Evolutionary conservation across 2,329 filamentous ascomycete species (phyloP).

Genomic region (Calonectria montana): DNA sequence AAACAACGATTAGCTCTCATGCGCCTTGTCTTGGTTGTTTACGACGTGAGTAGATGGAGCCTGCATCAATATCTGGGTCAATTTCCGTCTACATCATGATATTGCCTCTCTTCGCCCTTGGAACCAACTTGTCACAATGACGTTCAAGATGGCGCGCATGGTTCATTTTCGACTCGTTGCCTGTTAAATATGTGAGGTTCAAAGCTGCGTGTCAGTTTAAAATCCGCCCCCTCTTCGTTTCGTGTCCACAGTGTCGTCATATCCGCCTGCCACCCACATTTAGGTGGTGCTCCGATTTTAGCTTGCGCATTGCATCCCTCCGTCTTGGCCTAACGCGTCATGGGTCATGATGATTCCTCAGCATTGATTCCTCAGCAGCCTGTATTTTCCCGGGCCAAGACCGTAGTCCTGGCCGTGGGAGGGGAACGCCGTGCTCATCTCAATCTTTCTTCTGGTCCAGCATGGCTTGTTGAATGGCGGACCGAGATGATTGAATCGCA

Average conservation of each 20-base stretch:
- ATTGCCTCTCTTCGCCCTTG: no score
- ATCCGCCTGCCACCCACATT: not conserved
- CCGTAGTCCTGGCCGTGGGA: not conserved
- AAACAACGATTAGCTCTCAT: no score
- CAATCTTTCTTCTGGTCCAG: not conserved
- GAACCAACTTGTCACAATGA: no score
- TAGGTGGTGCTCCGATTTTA: not conserved
- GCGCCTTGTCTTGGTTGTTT: not conserved
- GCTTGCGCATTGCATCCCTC: not conserved
- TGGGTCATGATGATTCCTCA: not conserved
- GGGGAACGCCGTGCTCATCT: not conserved
- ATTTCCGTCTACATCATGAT: not conserved
- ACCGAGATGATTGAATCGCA: not conserved
- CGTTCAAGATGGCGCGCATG: no score
- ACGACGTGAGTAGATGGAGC: not conserved
- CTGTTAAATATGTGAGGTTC: no score
- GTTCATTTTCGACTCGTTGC: no score
- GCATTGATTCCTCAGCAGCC: constrained; percentile 4
- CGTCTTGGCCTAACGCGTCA: not conserved
- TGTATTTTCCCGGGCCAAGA: not conserved
- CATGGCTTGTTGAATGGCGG: no score
- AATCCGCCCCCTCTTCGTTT: not conserved
- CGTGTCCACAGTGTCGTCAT: not conserved
- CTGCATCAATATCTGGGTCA: not conserved
- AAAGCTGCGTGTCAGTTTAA: not conserved